Percentiles rank a stretch among this genome's conserved stretches.
phyloP scores from a whole-genome alignment of 371 early-diverging fungal genomes.

The Rhizopus delemar region DNA sequence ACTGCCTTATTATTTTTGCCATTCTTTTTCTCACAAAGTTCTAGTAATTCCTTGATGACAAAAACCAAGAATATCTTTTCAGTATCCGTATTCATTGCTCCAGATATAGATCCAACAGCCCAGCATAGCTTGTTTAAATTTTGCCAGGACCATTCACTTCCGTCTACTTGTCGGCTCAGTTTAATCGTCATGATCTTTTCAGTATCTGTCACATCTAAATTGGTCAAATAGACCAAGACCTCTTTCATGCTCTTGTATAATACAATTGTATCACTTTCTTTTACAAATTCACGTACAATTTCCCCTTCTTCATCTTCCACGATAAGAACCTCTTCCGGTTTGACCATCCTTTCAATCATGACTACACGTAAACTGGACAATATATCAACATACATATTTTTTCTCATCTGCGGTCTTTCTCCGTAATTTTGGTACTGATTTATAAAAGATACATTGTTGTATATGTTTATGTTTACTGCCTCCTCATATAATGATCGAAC shows the following conservation, averaged over 20 bases:
- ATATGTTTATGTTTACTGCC: constrained; percentile 69
- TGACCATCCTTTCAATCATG: constrained; percentile 96
- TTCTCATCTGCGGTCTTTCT: constrained; percentile 75
- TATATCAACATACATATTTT: constrained; percentile 80
- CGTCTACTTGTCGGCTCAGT: constrained; percentile 89
- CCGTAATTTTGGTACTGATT: constrained; percentile 24
- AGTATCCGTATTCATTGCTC: constrained; percentile 93
- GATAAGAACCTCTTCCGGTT: constrained; percentile 95
- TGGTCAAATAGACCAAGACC: constrained; percentile 95
- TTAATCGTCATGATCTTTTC: constrained; percentile 94
- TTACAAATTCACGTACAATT: constrained; percentile 97
- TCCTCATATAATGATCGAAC: constrained; percentile 85
- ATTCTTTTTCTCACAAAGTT: constrained; percentile 91
- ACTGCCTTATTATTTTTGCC: constrained; percentile 99
- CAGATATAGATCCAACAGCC: constrained; percentile 98
- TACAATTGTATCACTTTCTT: constrained; percentile 98
- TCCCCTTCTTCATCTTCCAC: constrained; percentile 99
- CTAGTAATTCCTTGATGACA: constrained; percentile 95
- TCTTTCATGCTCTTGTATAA: constrained; percentile 98
- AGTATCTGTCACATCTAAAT: constrained; percentile 90
- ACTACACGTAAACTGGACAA: constrained; percentile 79
- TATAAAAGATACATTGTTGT: constrained; percentile 86
- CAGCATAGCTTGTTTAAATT: constrained; percentile 98
- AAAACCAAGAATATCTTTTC: constrained; percentile 97
- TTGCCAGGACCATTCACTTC: constrained; percentile 93